phyloP scores from a whole-genome alignment of 768 basidiomycete species.

The Leccinellum luteum region DNA sequence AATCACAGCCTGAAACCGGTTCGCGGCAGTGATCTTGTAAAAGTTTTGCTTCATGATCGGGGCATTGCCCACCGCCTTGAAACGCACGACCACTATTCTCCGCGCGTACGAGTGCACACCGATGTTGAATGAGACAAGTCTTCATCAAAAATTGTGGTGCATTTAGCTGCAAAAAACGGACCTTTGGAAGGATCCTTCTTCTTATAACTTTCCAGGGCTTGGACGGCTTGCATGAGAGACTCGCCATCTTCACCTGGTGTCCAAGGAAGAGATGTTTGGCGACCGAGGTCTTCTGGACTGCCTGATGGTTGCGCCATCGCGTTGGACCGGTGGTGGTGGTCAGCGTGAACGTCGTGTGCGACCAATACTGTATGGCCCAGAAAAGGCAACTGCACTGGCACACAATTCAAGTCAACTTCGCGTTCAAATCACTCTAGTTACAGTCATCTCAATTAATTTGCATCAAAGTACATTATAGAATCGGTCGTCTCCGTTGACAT shows the following conservation, averaged over 20 bases:
- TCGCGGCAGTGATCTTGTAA: conserved; percentile 94
- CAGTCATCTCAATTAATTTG: background rate
- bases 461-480: background rate
- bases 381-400: conserved; percentile 6
- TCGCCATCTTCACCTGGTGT: conserved; percentile 33
- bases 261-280: conserved; percentile 31
- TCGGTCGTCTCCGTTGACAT: background rate
- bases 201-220: conserved; percentile 83
- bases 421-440: background rate
- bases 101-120: background rate
- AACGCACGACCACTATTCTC: conserved; percentile 85
- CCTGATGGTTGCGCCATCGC: conserved; percentile 30
- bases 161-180: conserved; percentile 24
- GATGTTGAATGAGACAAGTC: background rate
- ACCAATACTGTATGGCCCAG: background rate
- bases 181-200: conserved; percentile 83
- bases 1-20: conserved; percentile 93
- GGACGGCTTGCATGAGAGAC: conserved; percentile 47
- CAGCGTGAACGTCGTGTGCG: background rate
- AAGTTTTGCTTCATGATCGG: conserved; percentile 99
- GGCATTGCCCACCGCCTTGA: conserved; percentile 96
- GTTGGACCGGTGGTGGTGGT: conserved; percentile 7
- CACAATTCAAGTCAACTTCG: background rate
- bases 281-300: conserved; percentile 35
- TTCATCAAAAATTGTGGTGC: background rate